These are phyloP conservation scores for Pinus taeda DNA, from an alignment of 75 land plant genomes.

Conservation along the genomic window DNA sequence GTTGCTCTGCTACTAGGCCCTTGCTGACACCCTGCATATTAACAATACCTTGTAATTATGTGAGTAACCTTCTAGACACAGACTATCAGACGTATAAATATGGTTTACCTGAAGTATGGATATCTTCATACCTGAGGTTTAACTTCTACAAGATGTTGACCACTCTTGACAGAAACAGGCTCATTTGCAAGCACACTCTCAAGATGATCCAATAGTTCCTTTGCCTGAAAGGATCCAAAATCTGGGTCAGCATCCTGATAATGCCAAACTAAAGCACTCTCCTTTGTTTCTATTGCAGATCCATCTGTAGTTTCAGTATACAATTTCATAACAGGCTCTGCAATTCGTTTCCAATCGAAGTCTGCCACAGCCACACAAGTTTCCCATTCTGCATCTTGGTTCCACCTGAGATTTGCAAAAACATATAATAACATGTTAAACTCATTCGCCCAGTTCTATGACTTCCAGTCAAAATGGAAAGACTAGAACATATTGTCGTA, in stretches of 20 bases:
- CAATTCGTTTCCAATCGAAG: constrained; percentile 28
- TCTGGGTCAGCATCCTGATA: constrained; percentile 30
- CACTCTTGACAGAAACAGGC: constrained; percentile 38
- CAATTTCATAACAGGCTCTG: constrained; percentile 23
- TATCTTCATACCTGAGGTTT: constrained; percentile 24
- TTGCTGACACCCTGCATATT: constrained; percentile 67
- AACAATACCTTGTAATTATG: background rate
- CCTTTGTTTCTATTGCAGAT: constrained; percentile 25
- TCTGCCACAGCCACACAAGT: constrained; percentile 19
- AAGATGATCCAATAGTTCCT: constrained; percentile 30
- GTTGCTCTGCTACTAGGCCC: constrained; percentile 59
- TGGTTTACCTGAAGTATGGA: background rate
- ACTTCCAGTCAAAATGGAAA: background rate
- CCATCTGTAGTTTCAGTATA: constrained; percentile 30
- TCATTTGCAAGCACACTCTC: constrained; percentile 43
- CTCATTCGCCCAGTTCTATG: background rate
- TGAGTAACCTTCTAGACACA: background rate
- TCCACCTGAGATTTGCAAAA: constrained; percentile 11
- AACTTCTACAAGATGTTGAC: constrained; percentile 32
- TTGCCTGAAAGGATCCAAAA: constrained; percentile 35
- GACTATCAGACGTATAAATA: background rate
- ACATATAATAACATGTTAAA: background rate
- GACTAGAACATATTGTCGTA: background rate
- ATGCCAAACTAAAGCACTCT: constrained; percentile 32
- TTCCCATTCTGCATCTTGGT: constrained; percentile 19